Evolutionary conservation across 495 filamentous ascomycete genomes (phyloP).

Genomic region (Astrothelium subdiscretum): DNA sequence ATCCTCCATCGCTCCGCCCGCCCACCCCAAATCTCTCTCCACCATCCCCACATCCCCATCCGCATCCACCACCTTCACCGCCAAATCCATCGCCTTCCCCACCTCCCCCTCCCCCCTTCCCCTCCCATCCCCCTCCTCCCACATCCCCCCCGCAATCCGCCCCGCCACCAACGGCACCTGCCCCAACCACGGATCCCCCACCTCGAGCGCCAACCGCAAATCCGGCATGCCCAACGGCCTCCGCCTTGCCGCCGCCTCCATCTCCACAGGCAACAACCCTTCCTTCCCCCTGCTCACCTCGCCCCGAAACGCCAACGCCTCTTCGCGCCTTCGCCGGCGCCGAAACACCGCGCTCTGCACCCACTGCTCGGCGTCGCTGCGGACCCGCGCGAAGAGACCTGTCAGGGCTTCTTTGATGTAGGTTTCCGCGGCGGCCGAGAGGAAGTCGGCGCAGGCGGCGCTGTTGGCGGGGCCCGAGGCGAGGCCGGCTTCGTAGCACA

Average conservation of each 20-base stretch:
- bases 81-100: neutral
- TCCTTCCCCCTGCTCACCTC: constrained; percentile 56
- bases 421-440: constrained; percentile 82
- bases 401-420: constrained; percentile 84
- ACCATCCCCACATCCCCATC: neutral
- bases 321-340: constrained; percentile 58
- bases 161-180: constrained; percentile 32
- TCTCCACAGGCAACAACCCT: constrained; percentile 66
- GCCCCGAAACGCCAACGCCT: constrained; percentile 51
- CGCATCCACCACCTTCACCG: neutral
- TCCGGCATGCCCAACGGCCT: constrained; percentile 66
- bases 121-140: neutral
- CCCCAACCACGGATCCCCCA: constrained; percentile 61
- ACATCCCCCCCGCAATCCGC: neutral
- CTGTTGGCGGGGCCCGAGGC: constrained; percentile 53
- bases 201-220: constrained; percentile 58
- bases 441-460: constrained; percentile 67
- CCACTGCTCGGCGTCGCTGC: constrained; percentile 66
- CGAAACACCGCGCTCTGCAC: constrained; percentile 72
- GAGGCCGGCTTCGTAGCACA: constrained; percentile 87
- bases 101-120: neutral
- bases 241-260: constrained; percentile 54
- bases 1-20: neutral
- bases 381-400: constrained; percentile 63
- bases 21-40: neutral